Percentiles rank a stretch among this genome's conserved stretches.
Evolutionary conservation across 2,329 filamentous ascomycete genomes (phyloP).

Genomic region (Aspergillus candidus): DNA sequence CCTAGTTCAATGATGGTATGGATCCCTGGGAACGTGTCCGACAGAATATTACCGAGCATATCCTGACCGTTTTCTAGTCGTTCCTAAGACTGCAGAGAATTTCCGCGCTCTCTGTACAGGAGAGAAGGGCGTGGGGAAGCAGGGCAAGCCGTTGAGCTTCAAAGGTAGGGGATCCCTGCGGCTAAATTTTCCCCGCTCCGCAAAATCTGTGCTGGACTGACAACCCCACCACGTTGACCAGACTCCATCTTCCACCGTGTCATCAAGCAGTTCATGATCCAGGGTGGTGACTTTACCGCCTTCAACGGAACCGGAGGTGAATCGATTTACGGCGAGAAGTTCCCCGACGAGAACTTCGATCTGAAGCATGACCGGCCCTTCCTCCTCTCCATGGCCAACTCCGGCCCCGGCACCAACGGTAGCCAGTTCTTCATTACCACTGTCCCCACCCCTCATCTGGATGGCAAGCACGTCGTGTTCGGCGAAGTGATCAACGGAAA

Average conservation of each 20-base stretch:
- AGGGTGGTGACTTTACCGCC: conserved; percentile 93
- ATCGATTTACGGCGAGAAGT: conserved; percentile 96
- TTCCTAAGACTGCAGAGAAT: conserved; percentile 94
- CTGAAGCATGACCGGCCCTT: conserved; percentile 89
- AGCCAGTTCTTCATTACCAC: conserved; percentile 99
- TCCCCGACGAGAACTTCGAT: conserved; percentile 93
- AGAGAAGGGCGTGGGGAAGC: conserved; percentile 78
- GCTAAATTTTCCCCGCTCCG: neutral
- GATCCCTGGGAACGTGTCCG: neutral
- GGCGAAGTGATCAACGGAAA: conserved; percentile 91
- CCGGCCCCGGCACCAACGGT: conserved; percentile 90
- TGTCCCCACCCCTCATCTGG: conserved; percentile 86
- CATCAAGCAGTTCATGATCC: conserved; percentile 98
- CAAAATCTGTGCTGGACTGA: neutral
- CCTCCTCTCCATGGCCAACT: conserved; percentile 95
- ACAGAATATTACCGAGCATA: neutral
- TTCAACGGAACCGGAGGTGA: conserved; percentile 94
- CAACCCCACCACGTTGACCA: conserved; percentile 13
- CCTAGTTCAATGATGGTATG: conserved; percentile 46
- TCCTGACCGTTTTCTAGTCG: conserved; percentile 56
- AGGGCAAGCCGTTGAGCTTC: conserved; percentile 83
- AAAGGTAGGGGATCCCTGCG: conserved; percentile 51
- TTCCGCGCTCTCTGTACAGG: conserved; percentile 92
- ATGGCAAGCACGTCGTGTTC: conserved; percentile 96
- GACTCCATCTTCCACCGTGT: conserved; percentile 89